A percentile compares a stretch with the other conserved stretches of the same genome.
phyloP scores from a whole-genome alignment of 495 filamentous ascomycete genomes.

The Pseudevernia furfuracea region DNA sequence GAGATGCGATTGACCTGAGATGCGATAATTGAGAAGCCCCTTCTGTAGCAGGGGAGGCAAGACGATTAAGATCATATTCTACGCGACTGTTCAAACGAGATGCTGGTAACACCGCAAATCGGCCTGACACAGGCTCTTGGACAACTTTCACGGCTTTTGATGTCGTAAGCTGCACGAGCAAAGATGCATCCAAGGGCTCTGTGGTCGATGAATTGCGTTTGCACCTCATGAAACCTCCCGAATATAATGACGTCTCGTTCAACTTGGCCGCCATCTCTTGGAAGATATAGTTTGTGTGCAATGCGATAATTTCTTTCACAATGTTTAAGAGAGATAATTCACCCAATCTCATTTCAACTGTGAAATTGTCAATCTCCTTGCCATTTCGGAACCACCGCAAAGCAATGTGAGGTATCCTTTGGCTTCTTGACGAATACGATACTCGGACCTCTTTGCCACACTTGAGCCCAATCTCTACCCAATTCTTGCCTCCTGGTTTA shows the following conservation, averaged over 20 bases:
- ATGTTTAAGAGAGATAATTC: slow-evolving; percentile 65
- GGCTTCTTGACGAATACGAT: slow-evolving; percentile 35
- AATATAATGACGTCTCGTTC: slow-evolving; percentile 48
- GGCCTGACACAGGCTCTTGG: slow-evolving; percentile 61
- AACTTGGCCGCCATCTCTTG: slow-evolving; percentile 52
- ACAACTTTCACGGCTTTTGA: slow-evolving; percentile 50
- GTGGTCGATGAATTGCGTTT: slow-evolving; percentile 45
- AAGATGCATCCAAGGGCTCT: slow-evolving; percentile 55
- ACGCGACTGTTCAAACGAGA: slow-evolving; percentile 33
- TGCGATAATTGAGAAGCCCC: slow-evolving; percentile 44
- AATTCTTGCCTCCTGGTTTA: slow-evolving; percentile 63
- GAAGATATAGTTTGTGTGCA: slow-evolving; percentile 63
- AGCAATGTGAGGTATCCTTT: slow-evolving; percentile 44
- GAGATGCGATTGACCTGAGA: slow-evolving; percentile 49
- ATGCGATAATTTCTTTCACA: slow-evolving; percentile 63
- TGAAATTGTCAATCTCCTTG: slow-evolving; percentile 57
- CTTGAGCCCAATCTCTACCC: slow-evolving; percentile 78
- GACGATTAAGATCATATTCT: slow-evolving; percentile 47
- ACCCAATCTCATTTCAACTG: slow-evolving; percentile 56
- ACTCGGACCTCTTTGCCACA: slow-evolving; percentile 45
- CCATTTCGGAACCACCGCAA: slow-evolving; percentile 81
- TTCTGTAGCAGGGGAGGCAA: slow-evolving; percentile 31
- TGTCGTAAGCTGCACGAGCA: slow-evolving; percentile 60
- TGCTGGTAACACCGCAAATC: slow-evolving; percentile 45
- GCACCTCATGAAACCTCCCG: slow-evolving; percentile 46